phyloP scores from a whole-genome alignment of 495 filamentous ascomycete genomes.

The Penicillium pancosmium region DNA sequence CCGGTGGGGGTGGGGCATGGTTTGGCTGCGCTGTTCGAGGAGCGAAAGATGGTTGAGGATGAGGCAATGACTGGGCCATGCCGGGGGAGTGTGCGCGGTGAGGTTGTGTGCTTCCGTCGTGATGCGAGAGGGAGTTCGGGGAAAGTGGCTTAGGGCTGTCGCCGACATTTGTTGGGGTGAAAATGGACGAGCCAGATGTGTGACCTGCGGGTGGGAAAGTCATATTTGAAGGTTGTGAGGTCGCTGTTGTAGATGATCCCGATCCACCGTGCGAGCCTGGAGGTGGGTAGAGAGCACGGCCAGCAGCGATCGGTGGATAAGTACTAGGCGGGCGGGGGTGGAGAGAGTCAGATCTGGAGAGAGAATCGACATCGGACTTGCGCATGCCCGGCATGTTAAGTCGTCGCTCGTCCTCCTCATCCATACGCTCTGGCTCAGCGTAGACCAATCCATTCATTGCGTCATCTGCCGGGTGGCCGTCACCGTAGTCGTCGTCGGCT shows the following conservation, averaged over 20 bases:
- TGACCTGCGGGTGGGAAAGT: slow-evolving; percentile 51
- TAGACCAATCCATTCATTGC: slow-evolving; percentile 79
- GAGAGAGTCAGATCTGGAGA: slow-evolving; percentile 50
- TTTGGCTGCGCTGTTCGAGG: slow-evolving; percentile 49
- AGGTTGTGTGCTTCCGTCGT: slow-evolving; percentile 54
- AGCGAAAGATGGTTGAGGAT: slow-evolving; percentile 65
- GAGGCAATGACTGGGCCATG: slow-evolving; percentile 60
- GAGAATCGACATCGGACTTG: slow-evolving; percentile 60
- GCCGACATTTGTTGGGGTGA: slow-evolving; percentile 72
- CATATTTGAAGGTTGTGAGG: slow-evolving; percentile 52
- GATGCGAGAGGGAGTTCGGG: slow-evolving; percentile 64
- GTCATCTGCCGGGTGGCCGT: slow-evolving; percentile 57
- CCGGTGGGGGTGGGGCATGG: slow-evolving; percentile 24
- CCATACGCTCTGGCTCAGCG: slow-evolving; percentile 60
- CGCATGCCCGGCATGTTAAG: slow-evolving; percentile 73
- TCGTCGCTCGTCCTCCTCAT: slow-evolving; percentile 64
- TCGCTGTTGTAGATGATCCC: slow-evolving; percentile 54
- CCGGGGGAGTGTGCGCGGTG: slow-evolving; percentile 71
- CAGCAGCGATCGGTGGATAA: slow-evolving; percentile 70
- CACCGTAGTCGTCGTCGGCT: slow-evolving; percentile 74
- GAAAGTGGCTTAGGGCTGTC: slow-evolving; percentile 89
- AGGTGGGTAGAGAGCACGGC: slow-evolving; percentile 61
- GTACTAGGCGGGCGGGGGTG: slow-evolving; percentile 68
- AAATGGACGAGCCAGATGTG: slow-evolving; percentile 57
- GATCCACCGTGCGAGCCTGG: slow-evolving; percentile 50